phyloP scores from a whole-genome alignment of 202 grass and related monocot genomes.

The Setaria viridis region DNA sequence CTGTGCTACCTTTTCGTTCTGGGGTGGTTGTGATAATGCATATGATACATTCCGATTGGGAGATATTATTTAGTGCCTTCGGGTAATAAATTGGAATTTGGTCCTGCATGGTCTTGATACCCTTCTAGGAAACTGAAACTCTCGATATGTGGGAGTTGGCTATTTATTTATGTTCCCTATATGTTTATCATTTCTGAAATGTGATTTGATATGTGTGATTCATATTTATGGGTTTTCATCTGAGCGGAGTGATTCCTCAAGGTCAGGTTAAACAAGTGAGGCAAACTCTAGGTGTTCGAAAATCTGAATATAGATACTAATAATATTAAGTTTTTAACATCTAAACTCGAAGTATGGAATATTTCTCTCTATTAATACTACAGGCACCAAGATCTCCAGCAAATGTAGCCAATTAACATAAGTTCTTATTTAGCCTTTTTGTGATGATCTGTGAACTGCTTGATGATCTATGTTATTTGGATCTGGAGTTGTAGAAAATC shows the following conservation, averaged over 20 bases:
- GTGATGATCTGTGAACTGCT: neutral
- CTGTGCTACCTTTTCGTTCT: neutral
- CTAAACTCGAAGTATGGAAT: neutral
- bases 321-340: neutral
- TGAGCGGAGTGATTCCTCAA: too few species aligned
- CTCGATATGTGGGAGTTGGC: neutral
- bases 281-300: too few species aligned
- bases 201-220: neutral
- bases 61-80: neutral
- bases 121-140: neutral
- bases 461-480: neutral
- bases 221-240: neutral
- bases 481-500: neutral
- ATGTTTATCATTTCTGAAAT: slow-evolving; percentile 15
- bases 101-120: neutral
- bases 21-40: neutral
- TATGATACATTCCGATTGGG: slow-evolving; percentile 1
- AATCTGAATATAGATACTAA: neutral
- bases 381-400: neutral
- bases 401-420: neutral
- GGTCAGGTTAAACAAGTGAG: too few species aligned
- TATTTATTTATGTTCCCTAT: neutral
- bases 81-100: neutral
- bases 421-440: slow-evolving; percentile 1
- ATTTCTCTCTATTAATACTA: neutral